These are phyloP conservation scores for Desmodesmus armatus DNA, from an alignment of 139 green algal genomes.

Conservation along the genomic window DNA sequence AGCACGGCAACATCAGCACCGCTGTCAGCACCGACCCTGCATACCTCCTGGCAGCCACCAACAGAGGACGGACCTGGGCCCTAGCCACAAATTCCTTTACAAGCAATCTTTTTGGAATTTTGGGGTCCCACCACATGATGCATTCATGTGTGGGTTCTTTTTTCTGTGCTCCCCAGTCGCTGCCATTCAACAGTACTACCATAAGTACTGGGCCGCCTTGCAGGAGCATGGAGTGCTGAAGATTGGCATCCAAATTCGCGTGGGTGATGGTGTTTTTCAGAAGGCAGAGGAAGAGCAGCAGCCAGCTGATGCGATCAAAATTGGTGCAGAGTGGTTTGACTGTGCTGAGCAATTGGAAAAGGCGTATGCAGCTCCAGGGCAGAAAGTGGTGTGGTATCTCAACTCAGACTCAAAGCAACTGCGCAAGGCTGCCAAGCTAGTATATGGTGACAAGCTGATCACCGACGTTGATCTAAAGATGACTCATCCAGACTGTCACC, in stretches of 20 bases:
- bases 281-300: no score
- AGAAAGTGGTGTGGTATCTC: conserved; percentile 38
- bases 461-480: background rate
- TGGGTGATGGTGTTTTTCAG: conserved; percentile 4
- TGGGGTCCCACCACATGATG: conserved; percentile 10
- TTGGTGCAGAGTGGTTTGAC: no score
- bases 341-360: conserved; percentile 20
- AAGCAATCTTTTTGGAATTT: background rate
- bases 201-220: conserved; percentile 14
- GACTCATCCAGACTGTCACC: conserved; percentile 2
- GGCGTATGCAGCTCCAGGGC: background rate
- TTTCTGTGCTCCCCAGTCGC: conserved; percentile 25
- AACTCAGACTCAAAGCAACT: conserved; percentile 6
- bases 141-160: conserved; percentile 50
- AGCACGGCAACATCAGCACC: background rate
- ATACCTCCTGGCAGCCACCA: background rate
- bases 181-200: background rate
- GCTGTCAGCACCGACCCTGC: background rate
- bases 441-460: conserved; percentile 28
- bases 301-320: no score
- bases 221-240: background rate
- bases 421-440: background rate
- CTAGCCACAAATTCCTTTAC: conserved; percentile 24
- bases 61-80: conserved; percentile 4
- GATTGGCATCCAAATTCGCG: conserved; percentile 39